Conservation (phyloP, 495 filamentous ascomycete genomes). For the Aspergillus bridgeri region DNA sequence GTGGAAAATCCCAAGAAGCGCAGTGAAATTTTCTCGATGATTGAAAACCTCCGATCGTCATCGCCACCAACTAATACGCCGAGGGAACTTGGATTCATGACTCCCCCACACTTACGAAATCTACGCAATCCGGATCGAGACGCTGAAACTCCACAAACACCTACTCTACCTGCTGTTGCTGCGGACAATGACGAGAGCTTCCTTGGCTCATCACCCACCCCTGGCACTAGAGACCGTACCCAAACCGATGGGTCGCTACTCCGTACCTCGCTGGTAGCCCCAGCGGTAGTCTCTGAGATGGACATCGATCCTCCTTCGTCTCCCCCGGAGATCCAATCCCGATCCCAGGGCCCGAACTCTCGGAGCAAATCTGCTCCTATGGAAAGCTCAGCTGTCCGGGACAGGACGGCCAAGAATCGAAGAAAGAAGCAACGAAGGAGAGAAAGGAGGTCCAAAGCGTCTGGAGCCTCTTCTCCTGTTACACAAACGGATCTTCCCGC, state of each 20-base stretch:
- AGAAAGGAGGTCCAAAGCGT: slow-evolving; percentile 16
- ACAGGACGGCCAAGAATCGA: slow-evolving; percentile 11
- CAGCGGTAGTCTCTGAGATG: slow-evolving; percentile 16
- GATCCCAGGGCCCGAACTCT: slow-evolving; percentile 26
- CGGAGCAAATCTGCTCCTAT: slow-evolving; percentile 6
- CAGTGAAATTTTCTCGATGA: slow-evolving; percentile 61
- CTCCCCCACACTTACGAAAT: slow-evolving; percentile 30
- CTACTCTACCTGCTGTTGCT: slow-evolving; percentile 40
- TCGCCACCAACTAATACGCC: slow-evolving; percentile 37
- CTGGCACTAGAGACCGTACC: slow-evolving; percentile 45
- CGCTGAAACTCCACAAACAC: slow-evolving; percentile 42
- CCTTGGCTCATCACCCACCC: slow-evolving; percentile 80
- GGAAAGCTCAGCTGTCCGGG: slow-evolving; percentile 1
- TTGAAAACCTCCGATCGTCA: slow-evolving; percentile 65
- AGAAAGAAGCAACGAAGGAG: slow-evolving; percentile 10
- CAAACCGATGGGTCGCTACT: slow-evolving; percentile 20
- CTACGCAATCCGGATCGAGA: slow-evolving; percentile 20
- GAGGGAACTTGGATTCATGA: slow-evolving; percentile 34
- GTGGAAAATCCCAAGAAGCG: slow-evolving; percentile 51
- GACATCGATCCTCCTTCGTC: slow-evolving; percentile 38
- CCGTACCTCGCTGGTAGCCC: slow-evolving; percentile 14
- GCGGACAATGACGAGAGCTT: slow-evolving; percentile 55
- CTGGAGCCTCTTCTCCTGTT: slow-evolving; percentile 2
- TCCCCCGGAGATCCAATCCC: slow-evolving; percentile 32
- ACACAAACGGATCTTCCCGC: not conserved